Conservation (phyloP, 1,139 yeast genomes). For the Taphrina populina region DNA sequence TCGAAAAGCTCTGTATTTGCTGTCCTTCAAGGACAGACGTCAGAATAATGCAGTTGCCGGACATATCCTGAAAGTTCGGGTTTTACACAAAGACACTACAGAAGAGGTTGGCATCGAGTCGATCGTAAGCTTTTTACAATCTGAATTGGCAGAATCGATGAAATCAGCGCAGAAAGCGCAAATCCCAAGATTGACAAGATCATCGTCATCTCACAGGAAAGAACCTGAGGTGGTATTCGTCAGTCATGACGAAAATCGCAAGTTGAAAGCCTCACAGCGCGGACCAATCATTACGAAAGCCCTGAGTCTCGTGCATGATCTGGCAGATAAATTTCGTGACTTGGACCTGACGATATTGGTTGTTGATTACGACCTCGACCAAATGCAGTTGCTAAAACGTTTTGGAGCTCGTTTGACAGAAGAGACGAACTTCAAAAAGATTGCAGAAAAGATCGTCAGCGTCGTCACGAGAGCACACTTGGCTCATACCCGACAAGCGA, state of each 20-base stretch:
- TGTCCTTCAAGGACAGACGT: conserved; percentile 14
- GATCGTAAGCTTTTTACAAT: conserved; percentile 52
- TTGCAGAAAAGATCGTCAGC: neutral
- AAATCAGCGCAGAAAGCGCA: neutral
- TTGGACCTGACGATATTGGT: conserved; percentile 69
- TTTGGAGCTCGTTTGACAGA: neutral
- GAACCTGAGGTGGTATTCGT: conserved; percentile 44
- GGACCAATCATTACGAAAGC: conserved; percentile 81
- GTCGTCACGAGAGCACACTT: too few relatives aligned
- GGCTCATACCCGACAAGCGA: too few relatives aligned
- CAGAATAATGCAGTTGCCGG: neutral
- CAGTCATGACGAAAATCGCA: conserved; percentile 50
- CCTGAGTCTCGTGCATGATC: conserved; percentile 57
- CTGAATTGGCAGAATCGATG: conserved; percentile 47
- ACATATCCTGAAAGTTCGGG: conserved; percentile 64
- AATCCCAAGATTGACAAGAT: neutral
- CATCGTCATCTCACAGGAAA: neutral
- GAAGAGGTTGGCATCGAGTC: conserved; percentile 70
- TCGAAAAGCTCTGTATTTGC: neutral
- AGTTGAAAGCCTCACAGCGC: conserved; percentile 64
- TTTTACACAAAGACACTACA: conserved; percentile 60
- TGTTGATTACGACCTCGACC: conserved; percentile 77
- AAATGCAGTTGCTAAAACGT: conserved; percentile 45
- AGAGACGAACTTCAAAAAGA: neutral
- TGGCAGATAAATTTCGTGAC: conserved; percentile 57